Percentiles rank a stretch among this genome's conserved stretches.
Evolutionary conservation across 305 asterid species (phyloP).

Genomic region (Rubia peregrina): DNA sequence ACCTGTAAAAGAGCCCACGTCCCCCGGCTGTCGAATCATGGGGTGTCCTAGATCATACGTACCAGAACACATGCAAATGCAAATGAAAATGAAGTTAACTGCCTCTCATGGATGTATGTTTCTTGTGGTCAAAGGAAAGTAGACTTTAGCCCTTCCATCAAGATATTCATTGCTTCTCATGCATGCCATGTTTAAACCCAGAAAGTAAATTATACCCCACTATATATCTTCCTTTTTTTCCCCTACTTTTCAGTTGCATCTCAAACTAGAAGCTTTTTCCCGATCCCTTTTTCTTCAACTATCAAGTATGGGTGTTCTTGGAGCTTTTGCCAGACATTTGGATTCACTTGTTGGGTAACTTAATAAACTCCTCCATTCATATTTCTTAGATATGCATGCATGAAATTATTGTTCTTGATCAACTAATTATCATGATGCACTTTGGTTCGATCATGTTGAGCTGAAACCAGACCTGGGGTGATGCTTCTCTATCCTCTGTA

Average conservation of each 20-base stretch:
- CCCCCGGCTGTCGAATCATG: background rate
- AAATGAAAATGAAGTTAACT: background rate
- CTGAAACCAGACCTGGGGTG: slow-evolving; percentile 60
- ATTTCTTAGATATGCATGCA: background rate
- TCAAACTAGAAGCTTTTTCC: background rate
- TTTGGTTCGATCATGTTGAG: background rate
- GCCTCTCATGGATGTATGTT: background rate
- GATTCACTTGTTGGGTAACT: slow-evolving; percentile 63
- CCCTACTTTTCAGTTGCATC: background rate
- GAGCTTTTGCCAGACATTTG: slow-evolving; percentile 52
- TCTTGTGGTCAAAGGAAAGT: slow-evolving; percentile 35
- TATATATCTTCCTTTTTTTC: background rate
- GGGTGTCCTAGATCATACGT: background rate
- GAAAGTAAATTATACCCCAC: background rate
- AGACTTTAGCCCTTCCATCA: slow-evolving; percentile 32
- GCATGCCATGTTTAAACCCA: slow-evolving; percentile 1
- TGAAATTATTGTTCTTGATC: background rate
- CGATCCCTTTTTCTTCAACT: background rate
- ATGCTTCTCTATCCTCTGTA: slow-evolving; percentile 91
- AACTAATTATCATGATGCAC: background rate
- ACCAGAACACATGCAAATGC: background rate
- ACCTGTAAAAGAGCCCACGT: background rate
- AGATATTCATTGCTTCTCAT: slow-evolving; percentile 44
- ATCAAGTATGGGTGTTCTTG: slow-evolving; percentile 50
- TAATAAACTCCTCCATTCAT: background rate